These are phyloP conservation scores for Agaricales sp. DNA, from an alignment of 1,284 basidiomycete genomes.

Conservation along the genomic window DNA sequence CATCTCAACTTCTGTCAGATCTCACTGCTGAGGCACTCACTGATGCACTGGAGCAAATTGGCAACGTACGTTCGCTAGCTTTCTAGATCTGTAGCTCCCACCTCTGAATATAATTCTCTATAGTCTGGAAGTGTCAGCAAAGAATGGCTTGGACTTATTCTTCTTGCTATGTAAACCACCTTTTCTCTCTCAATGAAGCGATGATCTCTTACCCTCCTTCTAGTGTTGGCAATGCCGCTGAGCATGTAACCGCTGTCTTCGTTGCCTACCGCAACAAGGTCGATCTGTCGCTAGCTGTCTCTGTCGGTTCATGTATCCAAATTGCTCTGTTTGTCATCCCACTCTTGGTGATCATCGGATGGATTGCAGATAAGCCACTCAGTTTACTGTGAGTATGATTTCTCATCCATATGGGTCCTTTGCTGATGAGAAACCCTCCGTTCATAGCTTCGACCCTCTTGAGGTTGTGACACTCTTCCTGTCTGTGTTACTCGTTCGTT, in stretches of 20 bases:
- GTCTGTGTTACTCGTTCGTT: slow-evolving; percentile 2
- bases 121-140: slow-evolving; percentile 5
- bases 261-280: slow-evolving; percentile 8
- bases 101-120: background rate
- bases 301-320: slow-evolving; percentile 7
- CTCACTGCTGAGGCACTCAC: slow-evolving; percentile 8
- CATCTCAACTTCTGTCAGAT: background rate
- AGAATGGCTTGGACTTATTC: slow-evolving; percentile 8
- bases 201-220: background rate
- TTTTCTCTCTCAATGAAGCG: too few species aligned
- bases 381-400: slow-evolving; percentile 3
- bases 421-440: background rate
- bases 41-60: slow-evolving; percentile 7
- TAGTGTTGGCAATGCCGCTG: slow-evolving; percentile 7
- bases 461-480: slow-evolving; percentile 19
- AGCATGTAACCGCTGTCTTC: slow-evolving; percentile 8
- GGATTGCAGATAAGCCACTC: slow-evolving; percentile 6
- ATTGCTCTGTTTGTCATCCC: slow-evolving; percentile 11
- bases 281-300: slow-evolving; percentile 7
- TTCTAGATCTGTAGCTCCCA: background rate
- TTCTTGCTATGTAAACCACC: slow-evolving; percentile 3
- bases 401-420: background rate
- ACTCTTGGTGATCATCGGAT: slow-evolving; percentile 12
- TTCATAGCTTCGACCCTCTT: slow-evolving; percentile 19
- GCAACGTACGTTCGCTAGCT: background rate